Conservation (phyloP, 805 yeast species). For the Candida corydali region DNA sequence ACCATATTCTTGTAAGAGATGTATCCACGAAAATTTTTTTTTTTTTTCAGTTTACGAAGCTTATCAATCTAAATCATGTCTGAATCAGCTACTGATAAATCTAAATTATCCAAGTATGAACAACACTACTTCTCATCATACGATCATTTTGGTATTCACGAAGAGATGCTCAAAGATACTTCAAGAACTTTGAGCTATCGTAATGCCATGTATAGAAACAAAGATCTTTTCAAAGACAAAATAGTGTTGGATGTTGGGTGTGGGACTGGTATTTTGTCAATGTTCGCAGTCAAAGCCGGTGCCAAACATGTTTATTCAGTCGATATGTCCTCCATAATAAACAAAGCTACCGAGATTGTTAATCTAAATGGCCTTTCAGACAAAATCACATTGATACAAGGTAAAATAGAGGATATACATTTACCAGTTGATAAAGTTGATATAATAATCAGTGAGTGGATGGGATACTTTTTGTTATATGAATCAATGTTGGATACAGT, state of each 20-base stretch:
- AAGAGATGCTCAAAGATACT: conserved; percentile 96
- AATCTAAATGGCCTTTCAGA: conserved; percentile 79
- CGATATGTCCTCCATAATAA: conserved; percentile 94
- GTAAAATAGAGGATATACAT: conserved; percentile 88
- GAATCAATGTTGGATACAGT: conserved; percentile 99
- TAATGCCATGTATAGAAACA: conserved; percentile 87
- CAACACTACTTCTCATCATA: conserved; percentile 94
- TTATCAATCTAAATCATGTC: conserved; percentile 4
- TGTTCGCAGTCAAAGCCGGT: conserved; percentile 99
- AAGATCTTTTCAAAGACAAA: conserved; percentile 85
- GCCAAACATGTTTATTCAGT: conserved; percentile 97
- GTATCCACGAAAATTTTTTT: conserved; percentile 1
- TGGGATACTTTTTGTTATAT: conserved; percentile 95
- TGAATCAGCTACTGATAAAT: conserved; percentile 63
- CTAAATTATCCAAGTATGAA: conserved; percentile 63
- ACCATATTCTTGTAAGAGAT: neutral
- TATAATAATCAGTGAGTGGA: conserved; percentile 96
- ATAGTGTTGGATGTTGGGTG: conserved; percentile 97
- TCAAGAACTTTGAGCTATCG: conserved; percentile 90
- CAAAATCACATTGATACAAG: conserved; percentile 83
- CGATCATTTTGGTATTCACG: conserved; percentile 97
- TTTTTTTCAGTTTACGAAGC: conserved; percentile 4
- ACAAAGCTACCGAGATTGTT: conserved; percentile 89
- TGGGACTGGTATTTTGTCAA: conserved; percentile 95
- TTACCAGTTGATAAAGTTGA: conserved; percentile 88